Evolutionary conservation across 2,329 filamentous ascomycete genomes (phyloP).

Genomic region (Sporothrix globosa): DNA sequence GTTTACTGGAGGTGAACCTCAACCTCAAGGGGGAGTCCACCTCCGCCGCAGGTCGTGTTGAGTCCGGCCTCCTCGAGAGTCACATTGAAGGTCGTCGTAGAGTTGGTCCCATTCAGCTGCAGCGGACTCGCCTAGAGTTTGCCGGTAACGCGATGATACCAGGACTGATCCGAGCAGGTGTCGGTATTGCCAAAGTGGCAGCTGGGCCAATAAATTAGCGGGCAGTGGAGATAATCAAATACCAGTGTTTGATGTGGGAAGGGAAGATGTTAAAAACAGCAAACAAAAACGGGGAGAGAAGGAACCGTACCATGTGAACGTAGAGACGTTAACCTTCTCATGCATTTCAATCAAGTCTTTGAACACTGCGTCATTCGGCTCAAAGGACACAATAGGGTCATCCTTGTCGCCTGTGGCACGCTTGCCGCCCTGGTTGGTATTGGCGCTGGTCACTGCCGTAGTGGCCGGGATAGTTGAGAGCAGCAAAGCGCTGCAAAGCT

Average conservation of each 20-base stretch:
- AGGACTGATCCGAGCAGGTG: conserved; percentile 31
- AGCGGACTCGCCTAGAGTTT: not conserved
- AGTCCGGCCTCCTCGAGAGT: not conserved
- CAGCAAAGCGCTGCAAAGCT: not conserved
- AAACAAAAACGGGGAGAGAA: not conserved
- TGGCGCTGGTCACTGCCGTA: not conserved
- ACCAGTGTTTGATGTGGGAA: too few relatives aligned
- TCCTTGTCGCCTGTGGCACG: too few relatives aligned
- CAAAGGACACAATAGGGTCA: too few relatives aligned
- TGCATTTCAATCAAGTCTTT: too few relatives aligned
- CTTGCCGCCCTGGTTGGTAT: not conserved
- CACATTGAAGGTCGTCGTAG: not conserved
- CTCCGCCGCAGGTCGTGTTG: not conserved
- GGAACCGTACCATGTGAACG: not conserved
- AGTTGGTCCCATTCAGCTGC: not conserved
- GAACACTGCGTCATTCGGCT: too few relatives aligned
- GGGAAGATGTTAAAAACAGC: not conserved
- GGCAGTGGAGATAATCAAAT: not conserved
- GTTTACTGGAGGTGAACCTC: not conserved
- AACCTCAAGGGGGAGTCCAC: not conserved
- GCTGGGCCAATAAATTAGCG: not conserved
- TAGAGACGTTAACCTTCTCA: not conserved
- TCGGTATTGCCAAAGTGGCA: conserved; percentile 35
- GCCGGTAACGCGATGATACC: conserved; percentile 29
- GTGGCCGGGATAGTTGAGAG: not conserved